Evolutionary conservation across 2,329 filamentous ascomycete genomes (phyloP).

Genomic region (Colletotrichum sp.): DNA sequence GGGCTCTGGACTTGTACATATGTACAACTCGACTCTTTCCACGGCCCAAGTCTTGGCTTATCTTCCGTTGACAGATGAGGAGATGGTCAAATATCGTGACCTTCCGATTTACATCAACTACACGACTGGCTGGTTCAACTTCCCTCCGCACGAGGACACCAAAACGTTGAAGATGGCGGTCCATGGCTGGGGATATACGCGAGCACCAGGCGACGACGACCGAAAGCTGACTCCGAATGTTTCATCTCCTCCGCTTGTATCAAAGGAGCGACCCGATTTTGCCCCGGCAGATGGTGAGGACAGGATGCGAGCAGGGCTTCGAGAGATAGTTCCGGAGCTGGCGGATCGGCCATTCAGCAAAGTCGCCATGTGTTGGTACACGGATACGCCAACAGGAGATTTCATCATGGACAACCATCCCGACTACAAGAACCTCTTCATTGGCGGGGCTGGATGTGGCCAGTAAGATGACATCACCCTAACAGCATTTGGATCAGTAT

Average conservation of each 20-base stretch:
- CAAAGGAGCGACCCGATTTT: constrained; percentile 36
- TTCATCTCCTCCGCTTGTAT: neutral
- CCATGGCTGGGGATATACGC: constrained; percentile 62
- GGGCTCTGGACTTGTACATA: constrained; percentile 58
- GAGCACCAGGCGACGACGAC: constrained; percentile 20
- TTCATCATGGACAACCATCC: constrained; percentile 66
- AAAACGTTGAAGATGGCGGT: constrained; percentile 64
- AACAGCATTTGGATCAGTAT: accelerated
- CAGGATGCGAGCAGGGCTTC: constrained; percentile 55
- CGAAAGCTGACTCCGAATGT: neutral
- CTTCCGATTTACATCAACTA: constrained; percentile 66
- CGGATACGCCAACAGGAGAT: constrained; percentile 65
- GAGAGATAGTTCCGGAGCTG: constrained; percentile 59
- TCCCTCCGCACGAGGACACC: constrained; percentile 51
- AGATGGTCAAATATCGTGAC: constrained; percentile 55
- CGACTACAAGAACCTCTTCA: constrained; percentile 44
- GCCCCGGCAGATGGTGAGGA: constrained; percentile 56
- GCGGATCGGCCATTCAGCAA: constrained; percentile 55
- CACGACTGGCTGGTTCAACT: constrained; percentile 57
- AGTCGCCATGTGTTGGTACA: constrained; percentile 69
- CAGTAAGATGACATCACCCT: constrained; percentile 26
- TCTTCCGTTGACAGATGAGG: constrained; percentile 62
- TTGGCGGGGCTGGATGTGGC: constrained; percentile 52
- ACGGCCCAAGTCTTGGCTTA: constrained; percentile 72
- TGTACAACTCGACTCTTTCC: constrained; percentile 66